A percentile compares a stretch with the other conserved stretches of the same genome.
Evolutionary conservation across 495 filamentous ascomycete genomes (phyloP).

Genomic region (Lineolata rhizophorae): DNA sequence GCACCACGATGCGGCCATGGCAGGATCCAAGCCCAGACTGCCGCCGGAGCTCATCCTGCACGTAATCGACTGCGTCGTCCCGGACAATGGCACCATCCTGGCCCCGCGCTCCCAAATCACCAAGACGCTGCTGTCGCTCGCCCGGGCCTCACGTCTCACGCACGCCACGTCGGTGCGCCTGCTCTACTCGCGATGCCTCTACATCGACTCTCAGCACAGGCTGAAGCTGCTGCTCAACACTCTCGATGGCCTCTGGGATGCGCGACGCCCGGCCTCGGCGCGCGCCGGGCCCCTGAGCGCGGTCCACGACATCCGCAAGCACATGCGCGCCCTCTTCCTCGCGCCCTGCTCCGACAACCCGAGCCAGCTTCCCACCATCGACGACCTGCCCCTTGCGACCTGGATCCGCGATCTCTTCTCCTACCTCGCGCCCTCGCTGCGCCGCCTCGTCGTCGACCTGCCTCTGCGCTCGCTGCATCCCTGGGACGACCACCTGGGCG

Average conservation of each 20-base stretch:
- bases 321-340: not conserved
- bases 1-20: too few species aligned
- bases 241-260: not conserved
- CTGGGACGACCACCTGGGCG: not conserved
- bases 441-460: not conserved
- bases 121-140: not conserved
- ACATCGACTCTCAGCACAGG: constrained; percentile 7
- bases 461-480: not conserved
- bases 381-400: not conserved
- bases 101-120: not conserved
- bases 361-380: too few species aligned
- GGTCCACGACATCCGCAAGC: not conserved
- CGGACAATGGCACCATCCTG: not conserved
- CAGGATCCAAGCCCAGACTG: too few species aligned
- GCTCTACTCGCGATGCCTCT: constrained; percentile 13
- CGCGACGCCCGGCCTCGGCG: too few species aligned
- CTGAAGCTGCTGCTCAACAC: constrained; percentile 2
- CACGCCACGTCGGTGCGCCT: constrained; percentile 8
- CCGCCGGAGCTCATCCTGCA: not conserved
- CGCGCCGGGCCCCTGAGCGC: not conserved
- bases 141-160: not conserved
- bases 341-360: not conserved
- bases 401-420: not conserved
- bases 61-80: not conserved
- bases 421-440: not conserved